Evolutionary conservation across 2,329 filamentous ascomycete species (phyloP), one percentile per base, ranked within the genome.

Genomic region (Mycosphaerella arachidis): DNA sequence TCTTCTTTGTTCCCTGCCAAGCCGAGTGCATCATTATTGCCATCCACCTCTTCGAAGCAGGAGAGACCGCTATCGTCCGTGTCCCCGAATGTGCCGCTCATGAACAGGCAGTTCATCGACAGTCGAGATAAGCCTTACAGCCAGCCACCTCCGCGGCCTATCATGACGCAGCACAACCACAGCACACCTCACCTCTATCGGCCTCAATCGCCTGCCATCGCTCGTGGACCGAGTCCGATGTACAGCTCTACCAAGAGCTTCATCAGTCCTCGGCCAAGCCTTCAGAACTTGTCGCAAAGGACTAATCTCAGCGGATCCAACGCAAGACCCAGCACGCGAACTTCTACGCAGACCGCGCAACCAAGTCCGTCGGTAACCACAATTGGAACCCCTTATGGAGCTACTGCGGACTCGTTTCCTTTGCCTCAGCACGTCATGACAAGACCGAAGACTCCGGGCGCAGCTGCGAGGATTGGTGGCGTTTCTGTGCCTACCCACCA

Each of bases 401-500:
- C 64, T 18, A 72, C 67, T 12, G 70, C 70, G 27, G 56, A 67
- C 20, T 64, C 68, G 1, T 72, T 69, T 43, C 71, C 71, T 6
- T 56, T 71, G 10, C 71, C 71, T 8, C 70, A 72, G 52, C 68
- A 71, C 57, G 71, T 71, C n/a, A 58, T 63, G 37, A 71, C 67
- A 13, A 57, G 71, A 54, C 71, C 71, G 3, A 71, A 70, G 55
- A 72, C 68, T 10, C 54, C 63, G 1, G 69, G 69, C 8, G 62
- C 61, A 9, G 63, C 65, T 27, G 63, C 71, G 7, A 71, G 67
- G n/a, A 67, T 76, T 4, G 70, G 68, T 6, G 75, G 73, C 12
- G 67, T 74, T 6, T 69, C 68, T 61, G 70, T 73, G 18, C 71
- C 69, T 12, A 73, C 71, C 1, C 70, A 73, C 52, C 70, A 72